Base-by-base conservation (phyloP, 129 eudicot species). In the Erigeron canadensis region DNA sequence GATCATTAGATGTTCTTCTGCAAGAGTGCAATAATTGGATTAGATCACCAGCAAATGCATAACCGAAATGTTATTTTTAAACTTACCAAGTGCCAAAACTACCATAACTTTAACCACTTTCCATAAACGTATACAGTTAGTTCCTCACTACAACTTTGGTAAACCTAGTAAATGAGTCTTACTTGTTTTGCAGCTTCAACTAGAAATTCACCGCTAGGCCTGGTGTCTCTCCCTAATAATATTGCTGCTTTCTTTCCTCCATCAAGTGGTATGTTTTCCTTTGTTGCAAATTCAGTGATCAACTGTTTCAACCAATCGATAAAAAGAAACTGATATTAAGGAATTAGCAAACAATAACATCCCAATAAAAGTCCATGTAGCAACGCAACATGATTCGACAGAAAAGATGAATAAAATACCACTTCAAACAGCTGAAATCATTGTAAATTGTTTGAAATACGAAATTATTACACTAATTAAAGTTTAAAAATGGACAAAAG, bases 191-290 rank as follows among this genome's bases (percentile, higher is more conserved):
- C 96, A 72, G 96, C 96, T 48, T 89, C 86, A 9, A 87, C 51
- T 67, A 93, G 95, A 39, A 85, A 76, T 76, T 75, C 84, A 55
- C 98, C 98, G 39, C 98, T 93, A 63, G 98, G 98, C 80, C 98
- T 82, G 40, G 98, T 93, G 72, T 89, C 98, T 82, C 98, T 87
- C 63, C 91, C 98, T 77, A 93, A 57, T 10, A 89, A 79, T 10
- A 93, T 56, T 23, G 73, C 58, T 6, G 90, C 92, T 55, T 61
- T 28, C 51, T 67, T 37, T 67, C 69, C 73, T 78, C 88, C 88
- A 70, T 80, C 87, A 46, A 89, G 74, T 56, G 63, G 76, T 67
- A 93, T 85, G 55, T 73, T 69, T 79, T 87, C 96, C 85, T 89
- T 85, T 62, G 71, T 89, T 77, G 74, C 83, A 79, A 93, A 93